Conservation (phyloP, 225 moss, liverwort and hornwort genomes). For the Marchantia polymorpha region DNA sequence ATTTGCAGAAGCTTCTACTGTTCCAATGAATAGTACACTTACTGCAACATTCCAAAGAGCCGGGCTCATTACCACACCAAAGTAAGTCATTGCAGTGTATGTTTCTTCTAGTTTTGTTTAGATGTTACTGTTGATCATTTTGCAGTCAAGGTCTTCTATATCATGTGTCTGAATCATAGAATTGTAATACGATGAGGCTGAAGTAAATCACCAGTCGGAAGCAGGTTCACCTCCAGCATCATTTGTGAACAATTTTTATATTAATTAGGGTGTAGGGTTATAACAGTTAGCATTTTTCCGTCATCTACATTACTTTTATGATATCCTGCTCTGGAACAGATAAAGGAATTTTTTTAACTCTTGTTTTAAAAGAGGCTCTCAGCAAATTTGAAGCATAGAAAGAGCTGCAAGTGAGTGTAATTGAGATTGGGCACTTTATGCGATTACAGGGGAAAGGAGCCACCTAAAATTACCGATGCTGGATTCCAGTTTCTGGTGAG, state of each 20-base stretch:
- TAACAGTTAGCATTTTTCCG: no score
- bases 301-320: neutral
- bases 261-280: no score
- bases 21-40: slow-evolving; percentile 58
- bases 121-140: no score
- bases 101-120: neutral
- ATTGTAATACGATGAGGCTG: no score
- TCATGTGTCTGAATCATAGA: no score
- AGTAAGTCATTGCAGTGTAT: slow-evolving; percentile 25
- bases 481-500: slow-evolving; percentile 90
- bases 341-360: no score
- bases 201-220: no score
- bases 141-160: no score
- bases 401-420: neutral
- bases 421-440: neutral
- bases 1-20: slow-evolving; percentile 56
- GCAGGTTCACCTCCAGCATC: no score
- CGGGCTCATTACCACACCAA: slow-evolving; percentile 57
- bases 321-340: neutral
- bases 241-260: no score
- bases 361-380: no score
- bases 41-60: slow-evolving; percentile 76
- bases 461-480: slow-evolving; percentile 68
- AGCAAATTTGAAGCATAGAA: neutral
- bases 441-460: slow-evolving; percentile 56